phyloP scores from a whole-genome alignment of 345 rosid genomes.

The Eucalyptus sp. region DNA sequence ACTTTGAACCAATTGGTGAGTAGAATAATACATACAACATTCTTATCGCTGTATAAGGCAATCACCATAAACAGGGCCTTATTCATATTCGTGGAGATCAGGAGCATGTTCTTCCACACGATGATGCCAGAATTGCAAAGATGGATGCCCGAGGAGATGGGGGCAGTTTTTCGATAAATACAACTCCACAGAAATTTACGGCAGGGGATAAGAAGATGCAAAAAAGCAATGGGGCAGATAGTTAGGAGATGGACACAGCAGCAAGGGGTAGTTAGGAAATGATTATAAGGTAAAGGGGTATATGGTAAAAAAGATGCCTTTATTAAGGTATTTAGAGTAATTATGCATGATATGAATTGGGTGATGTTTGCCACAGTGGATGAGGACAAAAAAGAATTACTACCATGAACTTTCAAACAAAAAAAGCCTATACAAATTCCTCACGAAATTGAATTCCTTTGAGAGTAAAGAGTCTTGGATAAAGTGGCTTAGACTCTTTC shows the following conservation, averaged over 20 bases:
- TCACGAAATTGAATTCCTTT: neutral
- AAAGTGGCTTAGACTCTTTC: neutral
- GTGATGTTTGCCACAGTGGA: neutral
- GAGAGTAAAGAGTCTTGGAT: neutral
- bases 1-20: neutral
- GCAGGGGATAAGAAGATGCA: neutral
- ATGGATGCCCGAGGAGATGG: neutral
- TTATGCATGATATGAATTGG: neutral
- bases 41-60: neutral
- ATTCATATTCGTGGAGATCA: neutral
- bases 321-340: neutral
- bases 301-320: neutral
- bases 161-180: neutral
- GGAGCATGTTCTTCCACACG: neutral
- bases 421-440: neutral
- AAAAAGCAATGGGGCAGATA: conserved; percentile 23
- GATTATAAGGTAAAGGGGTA: neutral
- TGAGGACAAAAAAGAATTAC: neutral
- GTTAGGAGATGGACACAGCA: conserved; percentile 37
- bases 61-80: conserved; percentile 16
- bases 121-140: neutral
- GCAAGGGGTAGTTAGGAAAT: neutral
- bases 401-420: neutral
- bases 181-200: conserved; percentile 8
- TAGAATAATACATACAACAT: neutral